A percentile compares a stretch with the other conserved stretches of the same genome.
phyloP scores from a whole-genome alignment of 306 rosid species.

The Ammopiptanthus mongolicus region DNA sequence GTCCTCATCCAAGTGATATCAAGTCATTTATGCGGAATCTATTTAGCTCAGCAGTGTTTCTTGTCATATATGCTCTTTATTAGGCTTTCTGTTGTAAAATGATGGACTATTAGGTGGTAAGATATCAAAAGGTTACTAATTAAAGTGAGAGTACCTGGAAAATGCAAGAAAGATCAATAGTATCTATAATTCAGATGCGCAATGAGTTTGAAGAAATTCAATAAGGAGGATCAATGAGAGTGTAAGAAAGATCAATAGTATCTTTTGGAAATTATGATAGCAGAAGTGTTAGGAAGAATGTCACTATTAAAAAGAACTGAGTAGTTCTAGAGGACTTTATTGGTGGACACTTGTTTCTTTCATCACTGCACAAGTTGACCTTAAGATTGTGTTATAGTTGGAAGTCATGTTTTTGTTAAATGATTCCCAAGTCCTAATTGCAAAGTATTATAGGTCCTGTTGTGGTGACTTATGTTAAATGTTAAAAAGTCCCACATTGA shows the following conservation, averaged over 20 bases:
- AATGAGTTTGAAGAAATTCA: not conserved
- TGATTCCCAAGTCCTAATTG: conserved; percentile 1
- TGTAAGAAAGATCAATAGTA: not conserved
- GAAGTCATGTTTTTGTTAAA: conserved; percentile 9
- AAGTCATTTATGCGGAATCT: not conserved
- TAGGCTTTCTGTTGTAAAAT: not conserved
- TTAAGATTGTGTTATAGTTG: not conserved
- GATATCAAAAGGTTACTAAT: not conserved
- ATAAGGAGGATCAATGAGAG: not conserved
- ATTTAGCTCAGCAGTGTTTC: not conserved
- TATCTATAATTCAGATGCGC: not conserved
- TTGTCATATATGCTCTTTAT: not conserved
- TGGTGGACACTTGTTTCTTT: not conserved
- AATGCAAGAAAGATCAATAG: too few relatives aligned
- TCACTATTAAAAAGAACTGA: conserved; percentile 1
- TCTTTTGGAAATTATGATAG: conserved; percentile 4
- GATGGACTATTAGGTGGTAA: not conserved
- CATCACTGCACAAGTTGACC: not conserved
- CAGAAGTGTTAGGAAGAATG: not conserved
- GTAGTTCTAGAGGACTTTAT: not conserved
- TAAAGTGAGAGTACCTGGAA: not conserved
- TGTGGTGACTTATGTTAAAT: not conserved
- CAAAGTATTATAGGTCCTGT: not conserved
- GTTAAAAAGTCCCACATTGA: too few relatives aligned
- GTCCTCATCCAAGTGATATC: not conserved